Percentiles rank a stretch among this genome's conserved stretches.
Evolutionary conservation across 2,329 filamentous ascomycete species (phyloP).

Genomic region (Venturia asperata): DNA sequence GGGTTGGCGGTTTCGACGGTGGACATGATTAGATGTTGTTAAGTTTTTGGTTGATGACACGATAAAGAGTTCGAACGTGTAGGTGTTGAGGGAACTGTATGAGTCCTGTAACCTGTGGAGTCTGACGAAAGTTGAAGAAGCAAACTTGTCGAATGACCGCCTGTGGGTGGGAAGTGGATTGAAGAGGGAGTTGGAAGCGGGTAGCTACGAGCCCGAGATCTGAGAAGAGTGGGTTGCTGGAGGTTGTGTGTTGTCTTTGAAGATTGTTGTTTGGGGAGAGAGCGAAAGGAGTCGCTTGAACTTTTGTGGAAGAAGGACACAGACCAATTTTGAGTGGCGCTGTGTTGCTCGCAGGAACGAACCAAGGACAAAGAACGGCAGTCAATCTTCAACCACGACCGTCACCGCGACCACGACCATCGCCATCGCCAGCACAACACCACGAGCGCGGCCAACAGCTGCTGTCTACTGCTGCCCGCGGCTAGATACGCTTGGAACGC

Average conservation of each 20-base stretch:
- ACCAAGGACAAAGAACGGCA: neutral
- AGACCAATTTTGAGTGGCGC: slow-evolving; percentile 3
- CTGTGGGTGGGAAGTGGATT: slow-evolving; percentile 17
- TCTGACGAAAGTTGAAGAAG: slow-evolving; percentile 14
- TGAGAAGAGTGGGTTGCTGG: slow-evolving; percentile 33
- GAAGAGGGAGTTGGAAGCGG: slow-evolving; percentile 19
- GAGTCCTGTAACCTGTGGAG: slow-evolving; percentile 19
- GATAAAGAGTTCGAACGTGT: slow-evolving; percentile 17
- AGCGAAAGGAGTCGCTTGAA: slow-evolving; percentile 7
- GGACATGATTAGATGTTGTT: slow-evolving; percentile 66
- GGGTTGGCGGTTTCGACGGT: slow-evolving; percentile 58
- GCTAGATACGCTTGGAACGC: neutral
- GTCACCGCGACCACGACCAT: neutral
- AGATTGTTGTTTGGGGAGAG: slow-evolving; percentile 20
- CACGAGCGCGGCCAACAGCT: neutral
- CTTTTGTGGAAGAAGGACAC: slow-evolving; percentile 7
- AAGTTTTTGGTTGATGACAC: slow-evolving; percentile 18
- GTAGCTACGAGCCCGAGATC: slow-evolving; percentile 32
- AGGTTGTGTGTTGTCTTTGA: slow-evolving; percentile 21
- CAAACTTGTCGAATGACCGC: slow-evolving; percentile 18
- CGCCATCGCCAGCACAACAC: neutral
- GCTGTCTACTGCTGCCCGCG: neutral
- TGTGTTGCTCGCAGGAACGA: neutral
- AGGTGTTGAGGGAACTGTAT: slow-evolving; percentile 20
- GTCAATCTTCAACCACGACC: neutral